Percentiles rank a stretch among this genome's conserved stretches.
Evolutionary conservation across 257 asterid species (phyloP).

Genomic region (Solanum microdontum): DNA sequence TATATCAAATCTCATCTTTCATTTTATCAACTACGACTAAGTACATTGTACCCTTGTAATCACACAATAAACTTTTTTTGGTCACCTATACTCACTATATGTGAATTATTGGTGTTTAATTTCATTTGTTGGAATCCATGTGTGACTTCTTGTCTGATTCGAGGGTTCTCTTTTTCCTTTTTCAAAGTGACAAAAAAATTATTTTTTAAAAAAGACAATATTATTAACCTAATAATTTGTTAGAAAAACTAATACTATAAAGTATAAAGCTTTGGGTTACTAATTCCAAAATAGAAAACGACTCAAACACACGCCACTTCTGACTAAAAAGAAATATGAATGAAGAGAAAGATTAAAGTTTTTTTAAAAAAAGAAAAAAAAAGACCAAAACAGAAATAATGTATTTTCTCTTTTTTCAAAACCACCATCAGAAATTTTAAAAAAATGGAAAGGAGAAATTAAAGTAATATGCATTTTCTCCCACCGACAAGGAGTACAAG

Average conservation of each 20-base stretch:
- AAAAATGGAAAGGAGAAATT: neutral
- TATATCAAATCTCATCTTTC: too few species aligned
- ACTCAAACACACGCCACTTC: neutral
- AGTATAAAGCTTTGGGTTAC: neutral
- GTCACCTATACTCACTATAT: neutral
- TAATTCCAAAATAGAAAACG: neutral
- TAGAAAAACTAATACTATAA: neutral
- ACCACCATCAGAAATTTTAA: neutral
- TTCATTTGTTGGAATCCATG: neutral
- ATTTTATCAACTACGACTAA: neutral
- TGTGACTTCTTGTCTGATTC: neutral
- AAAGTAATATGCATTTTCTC: neutral
- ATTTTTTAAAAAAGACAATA: neutral
- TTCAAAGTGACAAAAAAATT: neutral
- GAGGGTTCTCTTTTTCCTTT: neutral
- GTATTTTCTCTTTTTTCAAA: neutral
- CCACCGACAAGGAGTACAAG: neutral
- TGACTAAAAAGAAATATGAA: neutral
- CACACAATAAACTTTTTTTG: neutral
- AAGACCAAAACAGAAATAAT: neutral
- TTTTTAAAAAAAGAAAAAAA: neutral
- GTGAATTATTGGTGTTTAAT: neutral
- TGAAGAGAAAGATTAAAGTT: neutral
- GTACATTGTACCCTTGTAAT: neutral
- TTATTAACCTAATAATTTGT: neutral